These are phyloP conservation scores for Geotrichum armillariae DNA, from an alignment of 1,139 yeast species.

Conservation along the genomic window DNA sequence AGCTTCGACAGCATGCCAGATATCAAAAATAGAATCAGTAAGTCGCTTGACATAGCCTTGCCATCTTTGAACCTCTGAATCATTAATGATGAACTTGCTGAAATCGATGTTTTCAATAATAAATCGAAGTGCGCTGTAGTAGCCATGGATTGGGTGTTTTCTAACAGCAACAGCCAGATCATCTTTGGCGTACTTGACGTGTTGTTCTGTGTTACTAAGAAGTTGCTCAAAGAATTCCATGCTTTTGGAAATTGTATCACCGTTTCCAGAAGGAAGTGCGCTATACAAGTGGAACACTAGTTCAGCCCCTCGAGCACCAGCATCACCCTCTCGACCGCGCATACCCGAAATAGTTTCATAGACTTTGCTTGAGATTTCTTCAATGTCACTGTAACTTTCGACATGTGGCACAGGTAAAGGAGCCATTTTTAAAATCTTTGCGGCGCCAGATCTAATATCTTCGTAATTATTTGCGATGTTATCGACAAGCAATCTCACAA, in stretches of 20 bases:
- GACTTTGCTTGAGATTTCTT: constrained; percentile 42
- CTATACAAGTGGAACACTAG: constrained; percentile 41
- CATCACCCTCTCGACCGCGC: constrained; percentile 75
- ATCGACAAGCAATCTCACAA: constrained; percentile 55
- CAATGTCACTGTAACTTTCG: constrained; percentile 31
- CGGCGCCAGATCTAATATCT: constrained; percentile 62
- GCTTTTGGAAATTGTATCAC: constrained; percentile 19
- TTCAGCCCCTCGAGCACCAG: constrained; percentile 70
- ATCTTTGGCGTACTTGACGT: constrained; percentile 33
- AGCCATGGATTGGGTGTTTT: constrained; percentile 62
- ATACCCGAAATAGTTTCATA: constrained; percentile 50
- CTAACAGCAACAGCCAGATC: constrained; percentile 47
- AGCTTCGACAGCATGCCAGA: constrained; percentile 58
- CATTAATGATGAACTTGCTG: constrained; percentile 17
- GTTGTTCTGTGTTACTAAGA: constrained; percentile 37
- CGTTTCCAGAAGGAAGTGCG: constrained; percentile 25
- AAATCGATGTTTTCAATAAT: constrained; percentile 42
- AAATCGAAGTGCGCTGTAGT: constrained; percentile 55
- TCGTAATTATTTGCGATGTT: constrained; percentile 70
- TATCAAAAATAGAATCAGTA: constrained; percentile 34
- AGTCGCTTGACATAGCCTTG: constrained; percentile 29
- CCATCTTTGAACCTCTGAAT: constrained; percentile 23
- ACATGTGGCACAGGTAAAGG: constrained; percentile 41
- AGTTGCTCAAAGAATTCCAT: constrained; percentile 40
- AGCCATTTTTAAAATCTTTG: constrained; percentile 50